Base-by-base conservation (phyloP, 1,139 yeast species). In the Eremothecium sinecaudum region DNA sequence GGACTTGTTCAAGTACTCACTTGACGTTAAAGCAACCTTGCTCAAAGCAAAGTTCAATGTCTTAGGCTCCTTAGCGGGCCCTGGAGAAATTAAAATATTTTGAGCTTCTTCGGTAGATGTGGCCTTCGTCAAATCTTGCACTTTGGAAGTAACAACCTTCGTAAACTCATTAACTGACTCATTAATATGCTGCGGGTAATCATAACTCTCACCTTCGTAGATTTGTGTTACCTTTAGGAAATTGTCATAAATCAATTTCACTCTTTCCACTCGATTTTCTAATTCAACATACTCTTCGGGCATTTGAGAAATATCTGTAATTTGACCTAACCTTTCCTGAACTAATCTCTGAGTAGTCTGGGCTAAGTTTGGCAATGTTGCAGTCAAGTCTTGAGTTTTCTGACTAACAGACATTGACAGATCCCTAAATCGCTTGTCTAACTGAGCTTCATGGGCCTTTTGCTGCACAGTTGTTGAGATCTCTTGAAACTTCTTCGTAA, bases 21-120 rank as follows among this genome's bases (percentile, higher is more conserved):
- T 50, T 13, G 56, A 49, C 58, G 69, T 44, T 59, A 80, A 55
- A 9, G 94, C 71, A 24, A 90, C 92, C 39, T 93, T 72, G 31
- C 86, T 73, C 43, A 83, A 66, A 4, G 94, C 94, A 55, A 81
- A 92, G 61, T 79, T 78, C 53, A 83, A 66, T 9, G 94, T 83
- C 68, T 81, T 81, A 46, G 93, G 94, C 32, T 80, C 82, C 43
- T 72, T 72, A 30, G 71, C 71, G 27, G 71, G 66, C 26, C 67
- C 66, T 13, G 82, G 73, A 18, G 63, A 46, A 28, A 79, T 64
- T 41, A 83, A 63, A 16, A 84, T 83, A 13, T 80, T 74, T 59
- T 82, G 93, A 2, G 92, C 93, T 56, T 84, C 94, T 10, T 77
- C 73, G 4, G 92, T 84, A 13, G 82, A 71, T 32, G 81, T 73